A percentile compares a stretch with the other conserved stretches of the same genome.
Conservation (phyloP, 345 rosid genomes). For the Bruguiera parviflora region DNA sequence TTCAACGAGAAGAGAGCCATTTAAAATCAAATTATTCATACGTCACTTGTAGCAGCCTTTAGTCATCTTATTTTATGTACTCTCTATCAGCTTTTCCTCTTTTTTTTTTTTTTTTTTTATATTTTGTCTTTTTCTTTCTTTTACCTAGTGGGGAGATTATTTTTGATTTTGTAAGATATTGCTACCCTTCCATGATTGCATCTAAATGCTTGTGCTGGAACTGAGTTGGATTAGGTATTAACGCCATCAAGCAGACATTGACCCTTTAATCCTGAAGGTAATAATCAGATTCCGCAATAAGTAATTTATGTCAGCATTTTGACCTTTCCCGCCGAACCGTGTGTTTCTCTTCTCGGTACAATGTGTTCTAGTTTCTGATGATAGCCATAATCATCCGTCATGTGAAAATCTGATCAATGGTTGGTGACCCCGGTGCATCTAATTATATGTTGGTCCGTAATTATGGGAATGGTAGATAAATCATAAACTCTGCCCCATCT, state of each 20-base stretch:
- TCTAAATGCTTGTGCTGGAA: slow-evolving; percentile 29
- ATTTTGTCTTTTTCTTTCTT: slow-evolving; percentile 1
- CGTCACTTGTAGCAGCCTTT: slow-evolving; percentile 13
- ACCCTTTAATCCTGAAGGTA: slow-evolving; percentile 11
- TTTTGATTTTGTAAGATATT: slow-evolving; percentile 30
- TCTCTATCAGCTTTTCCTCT: slow-evolving; percentile 30
- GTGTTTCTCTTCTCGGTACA: slow-evolving; percentile 8
- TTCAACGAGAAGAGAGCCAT: slow-evolving; percentile 7
- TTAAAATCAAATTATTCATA: background rate
- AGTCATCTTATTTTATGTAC: background rate
- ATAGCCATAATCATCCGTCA: slow-evolving; percentile 35
- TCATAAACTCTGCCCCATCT: slow-evolving; percentile 12
- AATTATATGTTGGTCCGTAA: slow-evolving; percentile 22
- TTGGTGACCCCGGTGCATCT: slow-evolving; percentile 19
- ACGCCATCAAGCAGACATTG: slow-evolving; percentile 26
- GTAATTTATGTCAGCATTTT: background rate
- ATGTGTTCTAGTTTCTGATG: slow-evolving; percentile 17
- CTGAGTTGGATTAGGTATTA: slow-evolving; percentile 24
- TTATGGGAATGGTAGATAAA: slow-evolving; percentile 18
- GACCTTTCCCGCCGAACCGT: slow-evolving; percentile 7
- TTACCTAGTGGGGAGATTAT: slow-evolving; percentile 36
- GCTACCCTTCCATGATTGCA: slow-evolving; percentile 38
- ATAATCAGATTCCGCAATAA: slow-evolving; percentile 9
- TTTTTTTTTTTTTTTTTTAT: too few species aligned
- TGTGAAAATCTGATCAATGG: slow-evolving; percentile 21